Conservation (phyloP, 768 basidiomycete species). For the Astraeus odoratus region DNA sequence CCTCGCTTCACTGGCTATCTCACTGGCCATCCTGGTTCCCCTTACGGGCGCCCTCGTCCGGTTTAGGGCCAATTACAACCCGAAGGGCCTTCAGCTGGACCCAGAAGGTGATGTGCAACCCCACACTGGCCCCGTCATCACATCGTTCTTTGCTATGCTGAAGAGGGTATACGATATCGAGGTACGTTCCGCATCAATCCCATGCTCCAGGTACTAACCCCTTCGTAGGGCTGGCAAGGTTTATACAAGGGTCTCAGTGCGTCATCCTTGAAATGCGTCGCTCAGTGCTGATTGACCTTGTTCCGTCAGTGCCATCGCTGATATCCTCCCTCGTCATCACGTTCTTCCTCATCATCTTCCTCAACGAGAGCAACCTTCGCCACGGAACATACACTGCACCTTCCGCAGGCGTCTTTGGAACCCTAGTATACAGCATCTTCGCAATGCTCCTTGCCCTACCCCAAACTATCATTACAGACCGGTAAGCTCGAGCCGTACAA, state of each 20-base stretch:
- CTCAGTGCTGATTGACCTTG: conserved; percentile 32
- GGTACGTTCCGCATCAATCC: conserved; percentile 32
- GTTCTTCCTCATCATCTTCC: conserved; percentile 47
- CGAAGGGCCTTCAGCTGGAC: conserved; percentile 76
- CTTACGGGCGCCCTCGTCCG: conserved; percentile 66
- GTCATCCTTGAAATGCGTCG: conserved; percentile 12
- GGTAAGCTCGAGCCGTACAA: conserved; percentile 37
- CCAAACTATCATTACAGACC: conserved; percentile 66
- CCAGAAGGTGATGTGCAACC: conserved; percentile 69
- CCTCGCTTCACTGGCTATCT: conserved; percentile 40
- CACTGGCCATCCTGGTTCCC: conserved; percentile 53
- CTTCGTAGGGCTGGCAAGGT: conserved; percentile 54
- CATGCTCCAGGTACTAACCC: conserved; percentile 1
- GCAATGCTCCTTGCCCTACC: conserved; percentile 65
- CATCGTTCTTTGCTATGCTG: conserved; percentile 71
- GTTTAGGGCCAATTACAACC: conserved; percentile 80
- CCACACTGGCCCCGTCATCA: conserved; percentile 72
- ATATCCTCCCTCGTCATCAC: conserved; percentile 49
- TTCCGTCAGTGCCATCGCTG: conserved; percentile 40
- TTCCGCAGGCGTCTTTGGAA: conserved; percentile 51
- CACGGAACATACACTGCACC: conserved; percentile 64
- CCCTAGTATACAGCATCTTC: conserved; percentile 55
- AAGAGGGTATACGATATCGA: conserved; percentile 64
- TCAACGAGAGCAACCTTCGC: conserved; percentile 52
- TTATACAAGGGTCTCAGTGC: conserved; percentile 75